Evolutionary conservation across 1,284 basidiomycete genomes (phyloP).

Genomic region (Thecaphora thlaspeos): DNA sequence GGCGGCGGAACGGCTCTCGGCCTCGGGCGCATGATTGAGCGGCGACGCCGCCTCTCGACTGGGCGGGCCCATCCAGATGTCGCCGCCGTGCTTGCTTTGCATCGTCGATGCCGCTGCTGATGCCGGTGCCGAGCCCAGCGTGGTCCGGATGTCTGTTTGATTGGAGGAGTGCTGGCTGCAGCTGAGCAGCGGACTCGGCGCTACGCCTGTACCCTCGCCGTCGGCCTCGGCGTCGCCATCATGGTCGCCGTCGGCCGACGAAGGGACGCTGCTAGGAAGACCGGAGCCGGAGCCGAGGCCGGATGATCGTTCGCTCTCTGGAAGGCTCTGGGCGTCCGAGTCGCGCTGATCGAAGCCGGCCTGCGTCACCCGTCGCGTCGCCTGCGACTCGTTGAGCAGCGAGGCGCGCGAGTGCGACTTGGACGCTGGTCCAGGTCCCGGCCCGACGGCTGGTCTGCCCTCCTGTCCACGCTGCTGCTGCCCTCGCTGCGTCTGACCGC

Average conservation of each 20-base stretch:
- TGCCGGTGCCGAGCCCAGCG: too few relatives aligned
- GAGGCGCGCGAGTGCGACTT: conserved; percentile 34
- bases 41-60: conserved; percentile 10
- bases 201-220: neutral
- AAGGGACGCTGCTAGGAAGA: conserved; percentile 39
- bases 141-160: neutral
- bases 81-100: neutral
- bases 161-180: conserved; percentile 1
- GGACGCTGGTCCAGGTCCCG: conserved; percentile 39
- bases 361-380: neutral
- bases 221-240: conserved; percentile 22
- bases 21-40: conserved; percentile 16
- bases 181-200: conserved; percentile 28
- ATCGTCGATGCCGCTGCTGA: neutral
- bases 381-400: conserved; percentile 8
- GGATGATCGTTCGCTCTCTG: conserved; percentile 30
- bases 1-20: conserved; percentile 10
- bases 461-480: too few relatives aligned
- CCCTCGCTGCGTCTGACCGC: neutral
- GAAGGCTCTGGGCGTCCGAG: conserved; percentile 25
- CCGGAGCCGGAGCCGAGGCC: conserved; percentile 21
- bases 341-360: conserved; percentile 24
- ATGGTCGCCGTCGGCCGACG: conserved; percentile 32
- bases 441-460: conserved; percentile 12
- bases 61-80: conserved; percentile 21